Base-by-base conservation (phyloP, 352 stramenopile genomes). In the Pythium utonaiense region DNA sequence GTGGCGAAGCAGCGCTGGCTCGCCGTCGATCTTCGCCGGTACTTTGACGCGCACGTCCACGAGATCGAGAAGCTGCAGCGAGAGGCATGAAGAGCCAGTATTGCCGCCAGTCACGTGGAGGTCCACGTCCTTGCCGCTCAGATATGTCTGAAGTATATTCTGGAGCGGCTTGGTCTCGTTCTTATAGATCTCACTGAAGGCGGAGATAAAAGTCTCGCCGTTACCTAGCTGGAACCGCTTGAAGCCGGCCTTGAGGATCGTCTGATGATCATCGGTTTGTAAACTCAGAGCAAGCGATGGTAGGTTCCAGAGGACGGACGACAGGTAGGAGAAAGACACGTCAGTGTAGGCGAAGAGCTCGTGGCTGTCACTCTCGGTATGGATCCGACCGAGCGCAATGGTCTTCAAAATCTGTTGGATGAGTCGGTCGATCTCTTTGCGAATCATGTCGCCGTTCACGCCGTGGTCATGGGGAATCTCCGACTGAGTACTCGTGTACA, bases 341-440 rank as follows among this genome's bases (percentile, higher is more conserved):
- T 93, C 83, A 3, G 85, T 91, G 47, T 86, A 95, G 13, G 84
- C 81, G 54, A 92, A 92, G 9, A 95, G 75, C 57, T 86, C 75
- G 21, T 71, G 41, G 10, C 69, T 45, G 45, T 89, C 75, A 50
- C 68, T 73, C 24, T 91, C 71, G 5, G 84, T 79, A 36, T 86
- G 79, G 51, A 91, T 77, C 57, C 90, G 71, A 1, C 82, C 89
- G 13, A 94, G 70, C 36, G 67, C 81, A 57, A 94, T 86, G 1
- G 82, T 91, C 55, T 86, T 83, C 24, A 94, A 53, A 28, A 94
- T 79, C 52, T 87, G 72, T 13, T 50, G 68, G 21, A 92, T 67
- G 21, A 92, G 60, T 33, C 60, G 69, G 42, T 88, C 70, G 8
- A 92, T 31, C 51, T 89, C 79, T 24, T 80, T 86, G 27, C 80